These are phyloP conservation scores for Aurantiochytrium sp. DNA, from an alignment of 108 stramenopile species.

Conservation along the genomic window DNA sequence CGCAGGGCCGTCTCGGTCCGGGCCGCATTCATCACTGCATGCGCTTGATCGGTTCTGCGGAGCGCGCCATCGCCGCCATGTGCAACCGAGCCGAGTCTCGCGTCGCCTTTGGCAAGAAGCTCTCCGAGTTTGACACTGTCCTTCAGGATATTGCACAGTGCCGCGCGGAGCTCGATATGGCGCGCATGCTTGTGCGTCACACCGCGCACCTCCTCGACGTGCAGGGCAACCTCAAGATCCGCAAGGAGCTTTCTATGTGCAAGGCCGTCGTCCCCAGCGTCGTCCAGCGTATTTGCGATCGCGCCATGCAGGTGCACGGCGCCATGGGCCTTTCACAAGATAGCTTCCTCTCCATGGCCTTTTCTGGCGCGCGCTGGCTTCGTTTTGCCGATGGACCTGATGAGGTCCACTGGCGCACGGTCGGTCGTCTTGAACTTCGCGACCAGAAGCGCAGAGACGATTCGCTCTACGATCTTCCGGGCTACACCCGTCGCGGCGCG, in stretches of 20 bases:
- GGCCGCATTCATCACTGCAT: slow-evolving; percentile 98
- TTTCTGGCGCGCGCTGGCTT: slow-evolving; percentile 68
- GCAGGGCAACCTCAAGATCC: slow-evolving; percentile 23
- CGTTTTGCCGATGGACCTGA: slow-evolving; percentile 95
- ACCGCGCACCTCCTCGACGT: slow-evolving; percentile 32
- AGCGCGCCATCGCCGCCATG: slow-evolving; percentile 34
- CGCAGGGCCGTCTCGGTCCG: slow-evolving; percentile 87
- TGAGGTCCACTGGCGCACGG: slow-evolving; percentile 66
- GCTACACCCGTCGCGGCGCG: neutral
- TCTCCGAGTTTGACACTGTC: slow-evolving; percentile 16
- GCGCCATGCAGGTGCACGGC: slow-evolving; percentile 78
- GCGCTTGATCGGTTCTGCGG: slow-evolving; percentile 71
- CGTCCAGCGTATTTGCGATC: slow-evolving; percentile 66
- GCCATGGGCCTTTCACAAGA: slow-evolving; percentile 74
- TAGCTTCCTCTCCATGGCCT: slow-evolving; percentile 68
- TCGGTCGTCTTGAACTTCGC: slow-evolving; percentile 19
- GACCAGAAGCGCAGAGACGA: neutral
- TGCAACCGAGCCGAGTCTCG: slow-evolving; percentile 13
- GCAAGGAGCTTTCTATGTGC: slow-evolving; percentile 61
- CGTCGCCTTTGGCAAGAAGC: slow-evolving; percentile 46
- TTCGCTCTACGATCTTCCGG: neutral
- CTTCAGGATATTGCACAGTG: slow-evolving; percentile 63
- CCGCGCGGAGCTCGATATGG: slow-evolving; percentile 61
- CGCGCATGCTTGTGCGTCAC: slow-evolving; percentile 51
- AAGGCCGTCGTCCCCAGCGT: slow-evolving; percentile 77